Base-by-base conservation (phyloP, 2,329 filamentous ascomycete species). In the Fusarium ramigenum region DNA sequence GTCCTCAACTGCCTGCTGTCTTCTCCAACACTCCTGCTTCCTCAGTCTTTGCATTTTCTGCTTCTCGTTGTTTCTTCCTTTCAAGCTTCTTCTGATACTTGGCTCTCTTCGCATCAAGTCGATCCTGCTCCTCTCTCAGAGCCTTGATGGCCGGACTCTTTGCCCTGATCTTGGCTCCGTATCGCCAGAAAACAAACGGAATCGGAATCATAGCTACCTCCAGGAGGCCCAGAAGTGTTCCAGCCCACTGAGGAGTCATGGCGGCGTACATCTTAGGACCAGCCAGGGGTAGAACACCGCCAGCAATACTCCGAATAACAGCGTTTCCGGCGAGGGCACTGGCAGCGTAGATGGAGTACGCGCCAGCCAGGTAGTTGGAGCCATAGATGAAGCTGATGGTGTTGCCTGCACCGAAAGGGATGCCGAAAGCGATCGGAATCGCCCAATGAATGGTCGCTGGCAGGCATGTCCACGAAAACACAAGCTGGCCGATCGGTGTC, bases 391-490 rank as follows among this genome's bases (percentile, higher is more conserved):
- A 97, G 42, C 93, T 90, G 6, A 91, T 87, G 14, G 89, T 91
- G 77, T 96, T 96, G 0, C 94, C 94, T 0, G 88, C 86, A 15
- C 93, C 93, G 75, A 96, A 97, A 0, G 92, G 92, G 10, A 97
- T 88, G 2, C 94, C 93, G 3, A 93, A 93, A 1, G 93, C 84
- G 54, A 97, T 92, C 3, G 93, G 92, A 25, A 90, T 86, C n/a
- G 94, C 90, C 92, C 93, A 97, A 79, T 94, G 95, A 37, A 97
- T 93, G 9, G 89, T 88, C 0, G 83, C 84, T 0, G 95, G 95
- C 1, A 94, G 89, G 69, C 92, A 95, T 0, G 95, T 97, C 94
- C 94, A 97, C 0, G 93, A 90, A 78, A 98, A 98, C 80, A 92
- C 92, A 30, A 98, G 88, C 81, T 97, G 92, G 21, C 95, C 95